phyloP scores from a whole-genome alignment of 2,329 filamentous ascomycete species.

The Colletotrichum sublineola region DNA sequence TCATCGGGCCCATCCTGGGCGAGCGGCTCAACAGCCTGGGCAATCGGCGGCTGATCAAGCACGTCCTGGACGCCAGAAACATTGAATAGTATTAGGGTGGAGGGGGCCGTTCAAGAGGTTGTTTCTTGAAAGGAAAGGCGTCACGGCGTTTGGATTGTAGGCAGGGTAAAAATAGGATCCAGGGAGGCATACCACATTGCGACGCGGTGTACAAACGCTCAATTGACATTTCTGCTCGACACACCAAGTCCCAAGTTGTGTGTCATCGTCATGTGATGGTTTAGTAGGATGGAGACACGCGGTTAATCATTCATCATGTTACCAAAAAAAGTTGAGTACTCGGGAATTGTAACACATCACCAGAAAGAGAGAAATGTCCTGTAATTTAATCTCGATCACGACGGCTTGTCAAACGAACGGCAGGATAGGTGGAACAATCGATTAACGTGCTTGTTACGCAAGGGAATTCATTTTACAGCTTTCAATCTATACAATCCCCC shows the following conservation, averaged over 20 bases:
- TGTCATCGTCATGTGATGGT: not conserved
- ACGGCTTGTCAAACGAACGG: not conserved
- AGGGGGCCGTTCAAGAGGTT: slow-evolving; percentile 43
- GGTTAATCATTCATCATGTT: not conserved
- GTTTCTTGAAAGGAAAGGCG: slow-evolving; percentile 42
- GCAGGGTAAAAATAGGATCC: slow-evolving; percentile 37
- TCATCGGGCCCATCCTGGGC: slow-evolving; percentile 68
- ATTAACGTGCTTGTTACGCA: slow-evolving; percentile 40
- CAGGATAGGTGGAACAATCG: slow-evolving; percentile 4
- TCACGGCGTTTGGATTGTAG: slow-evolving; percentile 43
- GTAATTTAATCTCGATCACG: not conserved
- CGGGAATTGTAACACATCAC: not conserved
- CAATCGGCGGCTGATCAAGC: slow-evolving; percentile 62
- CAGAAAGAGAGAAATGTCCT: not conserved
- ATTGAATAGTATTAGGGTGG: slow-evolving; percentile 56
- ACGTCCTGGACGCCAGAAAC: slow-evolving; percentile 67
- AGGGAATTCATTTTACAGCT: slow-evolving; percentile 42
- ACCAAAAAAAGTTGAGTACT: not conserved
- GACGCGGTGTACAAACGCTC: not conserved
- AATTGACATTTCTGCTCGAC: not conserved
- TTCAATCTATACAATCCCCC: slow-evolving; percentile 41
- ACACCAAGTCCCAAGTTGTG: not conserved
- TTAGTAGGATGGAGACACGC: too few species aligned
- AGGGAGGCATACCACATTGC: slow-evolving; percentile 36
- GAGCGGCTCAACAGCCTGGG: slow-evolving; percentile 60